Evolutionary conservation across 441 rosid genomes (phyloP).

Genomic region (Erodium chrysanthum): DNA sequence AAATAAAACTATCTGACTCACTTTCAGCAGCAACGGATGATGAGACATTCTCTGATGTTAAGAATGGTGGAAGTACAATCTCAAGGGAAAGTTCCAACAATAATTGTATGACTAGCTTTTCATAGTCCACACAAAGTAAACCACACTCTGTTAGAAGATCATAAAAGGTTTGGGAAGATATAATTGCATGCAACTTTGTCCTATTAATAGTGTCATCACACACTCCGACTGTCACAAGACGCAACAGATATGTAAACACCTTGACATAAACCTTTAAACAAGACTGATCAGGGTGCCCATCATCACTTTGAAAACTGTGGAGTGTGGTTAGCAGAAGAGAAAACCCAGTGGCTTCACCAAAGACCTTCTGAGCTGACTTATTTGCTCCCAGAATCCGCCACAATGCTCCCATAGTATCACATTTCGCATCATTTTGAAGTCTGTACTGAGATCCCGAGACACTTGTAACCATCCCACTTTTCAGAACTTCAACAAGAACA

Average conservation of each 20-base stretch:
- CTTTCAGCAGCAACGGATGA: slow-evolving; percentile 39
- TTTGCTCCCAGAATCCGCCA: slow-evolving; percentile 95
- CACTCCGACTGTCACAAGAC: slow-evolving; percentile 89
- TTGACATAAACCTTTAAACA: slow-evolving; percentile 46
- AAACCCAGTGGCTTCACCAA: slow-evolving; percentile 97
- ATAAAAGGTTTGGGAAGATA: slow-evolving; percentile 83
- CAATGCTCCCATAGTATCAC: slow-evolving; percentile 94
- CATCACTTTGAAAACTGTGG: slow-evolving; percentile 78
- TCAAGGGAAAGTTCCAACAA: slow-evolving; percentile 94
- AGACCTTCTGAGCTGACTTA: slow-evolving; percentile 75
- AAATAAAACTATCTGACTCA: slow-evolving; percentile 40
- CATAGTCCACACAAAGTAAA: slow-evolving; percentile 85
- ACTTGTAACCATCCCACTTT: slow-evolving; percentile 98
- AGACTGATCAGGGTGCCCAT: slow-evolving; percentile 48
- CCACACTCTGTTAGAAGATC: slow-evolving; percentile 95
- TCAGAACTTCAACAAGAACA: slow-evolving; percentile 83
- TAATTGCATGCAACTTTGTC: slow-evolving; percentile 69
- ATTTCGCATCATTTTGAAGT: slow-evolving; percentile 86
- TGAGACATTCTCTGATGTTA: slow-evolving; percentile 41
- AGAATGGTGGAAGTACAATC: slow-evolving; percentile 85
- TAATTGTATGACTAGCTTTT: slow-evolving; percentile 91
- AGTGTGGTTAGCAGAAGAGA: slow-evolving; percentile 95
- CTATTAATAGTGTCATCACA: slow-evolving; percentile 72
- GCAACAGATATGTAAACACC: slow-evolving; percentile 76
- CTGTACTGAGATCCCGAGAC: slow-evolving; percentile 79